Evolutionary conservation across 345 rosid species (phyloP).

Genomic region (Isatis tinctoria): DNA sequence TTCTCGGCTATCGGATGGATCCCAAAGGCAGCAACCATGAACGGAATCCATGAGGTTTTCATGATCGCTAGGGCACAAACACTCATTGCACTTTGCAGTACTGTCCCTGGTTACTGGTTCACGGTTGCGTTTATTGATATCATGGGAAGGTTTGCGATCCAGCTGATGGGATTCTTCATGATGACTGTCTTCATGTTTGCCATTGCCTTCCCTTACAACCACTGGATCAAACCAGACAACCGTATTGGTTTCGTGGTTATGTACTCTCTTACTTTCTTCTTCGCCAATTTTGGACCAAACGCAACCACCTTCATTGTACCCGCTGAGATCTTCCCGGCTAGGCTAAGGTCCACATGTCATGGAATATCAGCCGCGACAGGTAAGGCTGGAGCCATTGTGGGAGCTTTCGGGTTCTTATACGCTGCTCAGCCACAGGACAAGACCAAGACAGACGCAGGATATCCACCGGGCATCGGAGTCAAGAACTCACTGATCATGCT

Average conservation of each 20-base stretch:
- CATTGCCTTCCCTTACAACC: conserved; percentile 66
- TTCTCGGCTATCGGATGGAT: conserved; percentile 69
- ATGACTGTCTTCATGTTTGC: conserved; percentile 78
- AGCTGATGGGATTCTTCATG: conserved; percentile 64
- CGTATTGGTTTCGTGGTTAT: conserved; percentile 55
- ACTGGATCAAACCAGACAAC: conserved; percentile 49
- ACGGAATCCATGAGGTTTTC: conserved; percentile 53
- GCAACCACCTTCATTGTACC: conserved; percentile 73
- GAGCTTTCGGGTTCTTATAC: conserved; percentile 67
- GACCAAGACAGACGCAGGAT: conserved; percentile 46
- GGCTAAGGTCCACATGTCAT: conserved; percentile 72
- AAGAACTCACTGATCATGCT: conserved; percentile 44
- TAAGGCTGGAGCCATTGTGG: conserved; percentile 72
- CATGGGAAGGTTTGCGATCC: conserved; percentile 58
- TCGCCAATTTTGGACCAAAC: conserved; percentile 76
- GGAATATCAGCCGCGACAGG: conserved; percentile 75
- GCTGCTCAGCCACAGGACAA: conserved; percentile 40
- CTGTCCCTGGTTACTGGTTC: conserved; percentile 76
- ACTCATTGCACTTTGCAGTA: conserved; percentile 62
- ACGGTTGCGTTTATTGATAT: conserved; percentile 53
- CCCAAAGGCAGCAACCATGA: conserved; percentile 59
- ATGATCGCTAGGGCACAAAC: conserved; percentile 62
- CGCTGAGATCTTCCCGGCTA: conserved; percentile 72
- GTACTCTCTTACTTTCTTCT: conserved; percentile 69
- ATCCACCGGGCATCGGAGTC: conserved; percentile 53